Evolutionary conservation across 495 filamentous ascomycete genomes (phyloP), one percentile per base, ranked within the genome.

Genomic region (Penicillium coprophilum): DNA sequence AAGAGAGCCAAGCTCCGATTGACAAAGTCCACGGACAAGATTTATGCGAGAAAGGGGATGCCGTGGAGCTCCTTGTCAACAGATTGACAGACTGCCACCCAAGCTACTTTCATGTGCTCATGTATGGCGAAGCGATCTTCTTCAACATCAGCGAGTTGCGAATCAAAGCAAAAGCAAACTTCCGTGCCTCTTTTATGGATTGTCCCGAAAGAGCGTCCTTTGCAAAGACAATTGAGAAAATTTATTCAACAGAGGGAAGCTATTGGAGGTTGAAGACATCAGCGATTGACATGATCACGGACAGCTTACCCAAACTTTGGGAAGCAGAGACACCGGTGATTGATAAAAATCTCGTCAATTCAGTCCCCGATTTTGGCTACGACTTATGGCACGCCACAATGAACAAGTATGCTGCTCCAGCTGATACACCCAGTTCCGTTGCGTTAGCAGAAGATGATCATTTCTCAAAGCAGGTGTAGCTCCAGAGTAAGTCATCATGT

Each of bases 51-150:
- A 8, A 31, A 11, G 1, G 30, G 6, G 30, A 1, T 4, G 10
- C 9, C 7, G 6, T 31, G 10, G 30, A 31, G 30, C 30, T 4
- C 1, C 23, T 54, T 10, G 40, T 2, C 40, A 30, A 54, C 12
- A 8, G 10, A 46, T 24, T 46, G 17, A 30, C 41, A 10, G 31
- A 52, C n/a, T 57, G 41, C 40, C 55, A 57, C 31, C 55, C 55
- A 46, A 46, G 41, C 10, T 52, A 57, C 30, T 57, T 57, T 40
- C 55, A 57, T 20, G 1, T 57, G 10, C 55, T 40, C 39, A 57
- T 57, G 55, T 57, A 57, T 46, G 55, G 47, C 9, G 55, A 52
- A 40, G 55, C 55, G 7, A 48, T 52, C 19, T 57, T 52, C 47
- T 57, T 57, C 48, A 52, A 52, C 48, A 52, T 57, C 41, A 21